A percentile compares a stretch with the other conserved stretches of the same genome.
Evolutionary conservation across 805 yeast species (phyloP).

Genomic region (Kodamaea leandrae): DNA sequence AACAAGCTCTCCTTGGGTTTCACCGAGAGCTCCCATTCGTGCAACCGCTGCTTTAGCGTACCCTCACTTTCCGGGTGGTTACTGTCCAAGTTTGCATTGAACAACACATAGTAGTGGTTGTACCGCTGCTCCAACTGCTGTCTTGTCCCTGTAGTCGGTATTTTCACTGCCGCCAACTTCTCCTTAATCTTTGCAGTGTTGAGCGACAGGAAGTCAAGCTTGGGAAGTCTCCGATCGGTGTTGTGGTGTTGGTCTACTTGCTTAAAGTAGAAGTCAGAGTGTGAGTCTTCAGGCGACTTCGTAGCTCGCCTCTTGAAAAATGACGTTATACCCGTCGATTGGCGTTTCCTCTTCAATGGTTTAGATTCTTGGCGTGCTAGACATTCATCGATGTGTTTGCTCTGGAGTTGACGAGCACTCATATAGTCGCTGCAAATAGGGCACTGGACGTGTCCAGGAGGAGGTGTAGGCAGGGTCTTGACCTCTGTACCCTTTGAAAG

Average conservation of each 20-base stretch:
- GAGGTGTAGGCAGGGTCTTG: constrained; percentile 1
- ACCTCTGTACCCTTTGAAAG: not conserved
- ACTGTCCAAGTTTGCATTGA: constrained; percentile 81
- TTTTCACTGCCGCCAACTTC: constrained; percentile 50
- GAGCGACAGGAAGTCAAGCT: constrained; percentile 61
- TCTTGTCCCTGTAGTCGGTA: constrained; percentile 64
- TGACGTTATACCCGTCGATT: constrained; percentile 25
- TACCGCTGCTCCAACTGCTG: constrained; percentile 65
- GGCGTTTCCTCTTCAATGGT: constrained; percentile 4
- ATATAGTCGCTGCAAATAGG: constrained; percentile 62
- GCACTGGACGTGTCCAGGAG: constrained; percentile 46
- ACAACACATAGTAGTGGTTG: constrained; percentile 70
- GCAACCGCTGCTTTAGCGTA: constrained; percentile 53
- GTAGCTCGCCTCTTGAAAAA: constrained; percentile 23
- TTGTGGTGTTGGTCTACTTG: constrained; percentile 25
- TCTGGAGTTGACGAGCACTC: constrained; percentile 55
- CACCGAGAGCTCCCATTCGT: constrained; percentile 58
- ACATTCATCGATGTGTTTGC: constrained; percentile 63
- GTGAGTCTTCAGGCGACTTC: constrained; percentile 6
- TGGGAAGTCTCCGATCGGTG: constrained; percentile 48
- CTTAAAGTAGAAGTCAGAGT: constrained; percentile 31
- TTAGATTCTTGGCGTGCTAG: constrained; percentile 32
- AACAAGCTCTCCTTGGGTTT: constrained; percentile 8
- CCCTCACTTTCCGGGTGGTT: constrained; percentile 57
- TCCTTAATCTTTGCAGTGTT: constrained; percentile 59